Conservation (phyloP, 352 stramenopile species). For the Globisporangium splendens region DNA sequence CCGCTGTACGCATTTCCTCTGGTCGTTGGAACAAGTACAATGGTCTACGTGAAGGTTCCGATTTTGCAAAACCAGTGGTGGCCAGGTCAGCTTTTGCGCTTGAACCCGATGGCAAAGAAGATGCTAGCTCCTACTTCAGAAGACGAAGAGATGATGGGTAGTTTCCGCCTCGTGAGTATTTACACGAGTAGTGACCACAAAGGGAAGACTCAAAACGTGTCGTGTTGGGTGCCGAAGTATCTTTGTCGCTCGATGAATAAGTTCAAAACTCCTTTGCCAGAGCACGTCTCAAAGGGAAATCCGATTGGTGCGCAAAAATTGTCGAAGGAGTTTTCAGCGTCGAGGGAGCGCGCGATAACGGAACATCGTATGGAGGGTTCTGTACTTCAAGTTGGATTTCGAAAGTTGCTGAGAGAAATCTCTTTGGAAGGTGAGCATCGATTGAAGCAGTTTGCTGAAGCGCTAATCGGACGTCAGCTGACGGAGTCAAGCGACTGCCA, state of each 20-base stretch:
- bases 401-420: slow-evolving; percentile 28
- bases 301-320: neutral
- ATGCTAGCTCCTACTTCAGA: slow-evolving; percentile 38
- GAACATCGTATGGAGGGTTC: slow-evolving; percentile 25
- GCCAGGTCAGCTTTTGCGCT: slow-evolving; percentile 63
- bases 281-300: neutral
- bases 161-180: slow-evolving; percentile 64
- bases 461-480: slow-evolving; percentile 12
- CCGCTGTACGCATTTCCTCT: slow-evolving; percentile 72
- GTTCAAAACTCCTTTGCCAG: neutral
- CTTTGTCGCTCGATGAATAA: slow-evolving; percentile 53
- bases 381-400: slow-evolving; percentile 25
- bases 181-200: slow-evolving; percentile 28
- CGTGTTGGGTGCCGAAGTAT: slow-evolving; percentile 76
- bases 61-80: slow-evolving; percentile 64
- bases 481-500: neutral
- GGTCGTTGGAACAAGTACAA: slow-evolving; percentile 55
- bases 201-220: slow-evolving; percentile 44
- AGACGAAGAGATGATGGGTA: slow-evolving; percentile 20
- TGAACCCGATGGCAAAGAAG: slow-evolving; percentile 60
- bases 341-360: slow-evolving; percentile 19
- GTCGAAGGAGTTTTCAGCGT: slow-evolving; percentile 15
- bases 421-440: slow-evolving; percentile 2
- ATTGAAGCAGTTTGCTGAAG: slow-evolving; percentile 6
- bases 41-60: slow-evolving; percentile 71